Base-by-base conservation (phyloP, 176 grass and related monocot species). In the Musa schizocarpa region DNA sequence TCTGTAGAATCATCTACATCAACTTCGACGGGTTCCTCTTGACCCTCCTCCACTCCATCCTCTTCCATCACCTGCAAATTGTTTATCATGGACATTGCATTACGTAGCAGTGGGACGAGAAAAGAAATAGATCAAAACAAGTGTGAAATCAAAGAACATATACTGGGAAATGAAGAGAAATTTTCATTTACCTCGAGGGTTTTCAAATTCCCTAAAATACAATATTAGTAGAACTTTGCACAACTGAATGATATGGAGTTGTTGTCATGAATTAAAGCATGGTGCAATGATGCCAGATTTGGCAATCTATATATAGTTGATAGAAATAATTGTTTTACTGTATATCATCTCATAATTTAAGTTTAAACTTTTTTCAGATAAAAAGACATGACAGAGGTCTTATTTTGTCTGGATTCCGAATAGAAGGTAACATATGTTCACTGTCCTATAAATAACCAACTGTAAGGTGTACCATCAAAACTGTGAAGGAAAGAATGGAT, bases 11-110 rank as follows among this genome's bases (percentile, higher is more conserved):
- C 88, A 63, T 87, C 82, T 26, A 79, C 80, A 65, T 88, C 93
- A 77, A 83, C 83, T 87, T 89, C 81, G 61, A 85, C 77, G 27
- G 73, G 87, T 86, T 99, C 90, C 65, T 98, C 88, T 13, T 56
- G 83, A 73, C 84, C 77, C 74, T 82, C 85, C 53, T 82, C 85
- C 53, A 69, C 55, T 81, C 76, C 75, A 80, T 77, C 71, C 48
- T 88, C 84, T 54, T 87, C 78, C 19, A 66, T 74, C 50, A 59
- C 81, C 81, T 96, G 82, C 24, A 25, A 76, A 49, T 11, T 69
- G 66, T 58, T 68, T 61, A 43, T 43, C 4, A 43, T 43, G 34
- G 34, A 43, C 4, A 43, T 43, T 43, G 34, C 34, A 43, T 43
- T 43, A 17, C 0, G 1, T 20, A 8, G 17, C 16, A 61, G 4